Percentiles rank a stretch among this genome's conserved stretches.
Evolutionary conservation across 1,139 yeast species (phyloP).

Genomic region (Kluyveromyces marxianus): DNA sequence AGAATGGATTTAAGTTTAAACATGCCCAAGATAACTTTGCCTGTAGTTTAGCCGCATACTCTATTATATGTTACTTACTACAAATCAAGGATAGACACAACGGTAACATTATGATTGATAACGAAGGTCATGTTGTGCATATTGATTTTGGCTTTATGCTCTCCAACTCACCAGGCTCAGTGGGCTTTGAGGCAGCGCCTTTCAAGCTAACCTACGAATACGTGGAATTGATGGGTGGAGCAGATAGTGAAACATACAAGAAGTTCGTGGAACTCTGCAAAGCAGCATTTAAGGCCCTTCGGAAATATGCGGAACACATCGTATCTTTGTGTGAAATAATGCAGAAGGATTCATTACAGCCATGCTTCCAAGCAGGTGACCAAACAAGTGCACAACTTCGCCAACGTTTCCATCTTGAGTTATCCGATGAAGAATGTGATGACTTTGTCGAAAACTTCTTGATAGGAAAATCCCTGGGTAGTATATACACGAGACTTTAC

Average conservation of each 20-base stretch:
- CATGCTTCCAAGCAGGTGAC: constrained; percentile 85
- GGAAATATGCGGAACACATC: constrained; percentile 65
- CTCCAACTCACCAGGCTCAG: constrained; percentile 92
- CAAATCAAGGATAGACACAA: constrained; percentile 95
- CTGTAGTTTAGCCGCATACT: constrained; percentile 78
- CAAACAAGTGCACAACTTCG: constrained; percentile 69
- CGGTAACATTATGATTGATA: constrained; percentile 90
- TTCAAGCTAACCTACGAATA: constrained; percentile 86
- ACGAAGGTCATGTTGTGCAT: constrained; percentile 90
- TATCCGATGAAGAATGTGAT: constrained; percentile 68
- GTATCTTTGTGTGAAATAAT: constrained; percentile 80
- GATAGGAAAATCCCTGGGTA: constrained; percentile 78
- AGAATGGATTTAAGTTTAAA: constrained; percentile 43
- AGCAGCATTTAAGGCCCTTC: constrained; percentile 61
- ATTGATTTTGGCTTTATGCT: constrained; percentile 92
- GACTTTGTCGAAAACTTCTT: constrained; percentile 65
- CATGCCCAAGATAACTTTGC: constrained; percentile 81
- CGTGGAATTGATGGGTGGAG: constrained; percentile 78
- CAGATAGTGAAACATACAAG: constrained; percentile 49
- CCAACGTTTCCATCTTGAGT: constrained; percentile 73
- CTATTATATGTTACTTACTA: constrained; percentile 76
- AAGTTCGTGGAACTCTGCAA: constrained; percentile 58
- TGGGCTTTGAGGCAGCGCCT: constrained; percentile 96
- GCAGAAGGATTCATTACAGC: constrained; percentile 84
- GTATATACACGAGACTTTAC: constrained; percentile 81